Evolutionary conservation across 768 basidiomycete species (phyloP).

Genomic region (Boletus edulis): DNA sequence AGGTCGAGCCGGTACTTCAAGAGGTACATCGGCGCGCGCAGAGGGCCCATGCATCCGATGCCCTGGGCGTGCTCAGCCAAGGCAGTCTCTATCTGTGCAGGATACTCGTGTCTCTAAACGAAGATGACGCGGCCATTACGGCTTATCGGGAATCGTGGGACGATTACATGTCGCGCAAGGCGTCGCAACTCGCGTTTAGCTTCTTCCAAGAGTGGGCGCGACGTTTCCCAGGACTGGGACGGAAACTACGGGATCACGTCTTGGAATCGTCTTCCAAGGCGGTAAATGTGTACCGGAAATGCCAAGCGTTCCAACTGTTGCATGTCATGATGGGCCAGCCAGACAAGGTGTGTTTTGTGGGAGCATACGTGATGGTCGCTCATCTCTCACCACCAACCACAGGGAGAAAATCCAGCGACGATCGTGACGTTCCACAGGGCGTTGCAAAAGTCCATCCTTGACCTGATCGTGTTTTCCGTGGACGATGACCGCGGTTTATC

Average conservation of each 20-base stretch:
- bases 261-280: slow-evolving; percentile 53
- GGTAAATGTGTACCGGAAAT: slow-evolving; percentile 74
- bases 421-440: slow-evolving; percentile 42
- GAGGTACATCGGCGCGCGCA: slow-evolving; percentile 73
- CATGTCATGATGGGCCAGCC: slow-evolving; percentile 56
- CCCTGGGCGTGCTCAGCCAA: slow-evolving; percentile 61
- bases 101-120: slow-evolving; percentile 39
- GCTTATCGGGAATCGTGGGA: slow-evolving; percentile 63
- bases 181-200: slow-evolving; percentile 63
- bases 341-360: slow-evolving; percentile 16
- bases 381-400: slow-evolving; percentile 1
- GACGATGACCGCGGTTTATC: slow-evolving; percentile 46
- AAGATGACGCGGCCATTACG: slow-evolving; percentile 43
- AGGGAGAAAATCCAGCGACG: slow-evolving; percentile 42
- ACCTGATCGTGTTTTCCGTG: slow-evolving; percentile 47
- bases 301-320: slow-evolving; percentile 72
- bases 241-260: slow-evolving; percentile 62
- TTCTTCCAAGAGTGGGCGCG: slow-evolving; percentile 82
- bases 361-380: slow-evolving; percentile 3
- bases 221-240: slow-evolving; percentile 61
- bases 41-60: slow-evolving; percentile 58
- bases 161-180: slow-evolving; percentile 81
- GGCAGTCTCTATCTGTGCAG: slow-evolving; percentile 71
- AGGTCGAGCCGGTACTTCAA: slow-evolving; percentile 47
- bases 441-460: slow-evolving; percentile 49